Percentiles rank a stretch among this genome's conserved stretches.
These are phyloP conservation scores for Calocera viscosa DNA, from an alignment of 768 basidiomycete species.

Conservation along the genomic window DNA sequence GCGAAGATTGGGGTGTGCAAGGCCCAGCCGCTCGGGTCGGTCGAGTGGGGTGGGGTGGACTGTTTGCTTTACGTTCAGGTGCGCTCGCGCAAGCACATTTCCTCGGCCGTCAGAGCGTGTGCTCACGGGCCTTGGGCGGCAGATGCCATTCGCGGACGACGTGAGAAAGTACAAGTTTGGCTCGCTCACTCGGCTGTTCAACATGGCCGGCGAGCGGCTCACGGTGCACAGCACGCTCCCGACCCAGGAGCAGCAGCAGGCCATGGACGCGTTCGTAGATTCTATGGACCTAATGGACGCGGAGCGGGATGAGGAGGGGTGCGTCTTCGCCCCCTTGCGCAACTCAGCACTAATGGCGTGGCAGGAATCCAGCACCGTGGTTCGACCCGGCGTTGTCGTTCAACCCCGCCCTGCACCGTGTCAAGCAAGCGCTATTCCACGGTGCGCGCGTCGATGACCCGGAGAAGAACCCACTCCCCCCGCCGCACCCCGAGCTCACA, in stretches of 20 bases:
- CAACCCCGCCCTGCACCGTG: slow-evolving; percentile 81
- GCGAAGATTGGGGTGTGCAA: slow-evolving; percentile 67
- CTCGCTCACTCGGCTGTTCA: slow-evolving; percentile 58
- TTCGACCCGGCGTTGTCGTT: slow-evolving; percentile 64
- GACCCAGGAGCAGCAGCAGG: slow-evolving; percentile 57
- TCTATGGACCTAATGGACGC: slow-evolving; percentile 74
- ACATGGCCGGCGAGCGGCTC: slow-evolving; percentile 52
- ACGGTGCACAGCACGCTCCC: slow-evolving; percentile 72
- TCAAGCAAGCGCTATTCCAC: slow-evolving; percentile 89
- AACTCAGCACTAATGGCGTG: background rate
- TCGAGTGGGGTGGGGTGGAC: slow-evolving; percentile 50
- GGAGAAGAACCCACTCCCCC: slow-evolving; percentile 59
- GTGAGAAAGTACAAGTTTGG: slow-evolving; percentile 77
- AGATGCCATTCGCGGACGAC: slow-evolving; percentile 97
- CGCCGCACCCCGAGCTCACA: slow-evolving; percentile 70
- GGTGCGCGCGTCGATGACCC: slow-evolving; percentile 66
- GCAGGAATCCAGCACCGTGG: slow-evolving; percentile 55
- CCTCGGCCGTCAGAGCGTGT: background rate
- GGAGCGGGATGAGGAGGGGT: slow-evolving; percentile 68
- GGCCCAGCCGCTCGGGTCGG: slow-evolving; percentile 34
- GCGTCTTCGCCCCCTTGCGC: slow-evolving; percentile 17
- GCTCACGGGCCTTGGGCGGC: slow-evolving; percentile 10
- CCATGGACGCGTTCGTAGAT: slow-evolving; percentile 82
- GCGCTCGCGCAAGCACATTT: slow-evolving; percentile 16
- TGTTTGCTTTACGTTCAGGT: slow-evolving; percentile 78